Conservation (phyloP, 495 filamentous ascomycete genomes). For the Aspergillus homomorphus region DNA sequence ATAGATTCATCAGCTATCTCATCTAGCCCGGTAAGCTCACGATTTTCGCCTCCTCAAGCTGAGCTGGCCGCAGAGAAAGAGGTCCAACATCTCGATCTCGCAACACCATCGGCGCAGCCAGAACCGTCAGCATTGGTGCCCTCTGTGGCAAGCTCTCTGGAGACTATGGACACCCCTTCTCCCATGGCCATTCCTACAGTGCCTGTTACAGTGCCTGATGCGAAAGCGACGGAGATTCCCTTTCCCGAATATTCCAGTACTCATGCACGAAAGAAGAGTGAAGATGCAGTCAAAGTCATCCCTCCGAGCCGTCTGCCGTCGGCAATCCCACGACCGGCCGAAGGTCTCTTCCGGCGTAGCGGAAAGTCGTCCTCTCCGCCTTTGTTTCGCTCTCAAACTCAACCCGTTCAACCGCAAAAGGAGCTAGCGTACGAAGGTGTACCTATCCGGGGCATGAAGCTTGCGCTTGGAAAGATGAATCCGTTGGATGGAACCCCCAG, state of each 20-base stretch:
- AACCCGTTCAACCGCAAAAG: conserved; percentile 51
- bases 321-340: conserved; percentile 50
- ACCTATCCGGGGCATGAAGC: conserved; percentile 22
- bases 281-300: neutral
- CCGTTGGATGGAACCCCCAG: conserved; percentile 18
- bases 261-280: conserved; percentile 11
- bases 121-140: conserved; percentile 18
- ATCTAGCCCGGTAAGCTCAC: conserved; percentile 15
- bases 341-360: conserved; percentile 38
- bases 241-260: neutral
- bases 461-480: conserved; percentile 23
- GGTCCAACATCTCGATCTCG: conserved; percentile 69
- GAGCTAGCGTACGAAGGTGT: conserved; percentile 24
- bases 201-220: conserved; percentile 6
- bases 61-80: conserved; percentile 42
- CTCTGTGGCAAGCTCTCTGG: conserved; percentile 9
- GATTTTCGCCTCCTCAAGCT: conserved; percentile 25
- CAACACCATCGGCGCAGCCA: conserved; percentile 48
- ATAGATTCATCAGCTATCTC: conserved; percentile 19
- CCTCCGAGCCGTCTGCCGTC: conserved; percentile 38
- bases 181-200: conserved; percentile 11
- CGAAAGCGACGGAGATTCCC: conserved; percentile 3
- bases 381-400: conserved; percentile 66
- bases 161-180: conserved; percentile 8
- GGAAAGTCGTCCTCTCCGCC: conserved; percentile 57